phyloP scores from a whole-genome alignment of 73 alveolate genomes.

The Tetrahymena elliotti region DNA sequence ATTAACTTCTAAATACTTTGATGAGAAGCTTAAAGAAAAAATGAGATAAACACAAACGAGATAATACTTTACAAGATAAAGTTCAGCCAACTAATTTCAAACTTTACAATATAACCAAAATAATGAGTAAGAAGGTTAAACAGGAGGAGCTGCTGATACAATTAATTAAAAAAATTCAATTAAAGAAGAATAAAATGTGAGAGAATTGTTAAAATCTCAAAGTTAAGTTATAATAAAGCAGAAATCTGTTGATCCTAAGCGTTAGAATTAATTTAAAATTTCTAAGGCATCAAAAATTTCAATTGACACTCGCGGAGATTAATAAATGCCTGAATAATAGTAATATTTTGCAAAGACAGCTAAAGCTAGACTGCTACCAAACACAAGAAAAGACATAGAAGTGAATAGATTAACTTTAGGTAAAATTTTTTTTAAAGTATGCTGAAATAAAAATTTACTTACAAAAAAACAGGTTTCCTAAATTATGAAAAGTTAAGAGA shows the following conservation, averaged over 20 bases:
- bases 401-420: background rate
- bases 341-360: background rate
- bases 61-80: background rate
- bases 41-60: background rate
- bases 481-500: background rate
- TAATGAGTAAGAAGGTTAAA: background rate
- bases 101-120: background rate
- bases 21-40: conserved; percentile 8
- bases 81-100: background rate
- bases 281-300: background rate
- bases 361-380: background rate
- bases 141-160: background rate
- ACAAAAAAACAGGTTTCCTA: background rate
- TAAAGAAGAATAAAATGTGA: background rate
- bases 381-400: background rate
- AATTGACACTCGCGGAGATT: background rate
- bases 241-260: background rate
- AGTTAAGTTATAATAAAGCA: background rate
- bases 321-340: background rate
- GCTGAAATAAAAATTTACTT: background rate
- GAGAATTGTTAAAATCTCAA: background rate
- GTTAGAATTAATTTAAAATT: background rate
- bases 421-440: background rate
- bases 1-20: conserved; percentile 32
- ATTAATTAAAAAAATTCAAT: background rate